Evolutionary conservation across 2,329 filamentous ascomycete genomes (phyloP).

Genomic region (Exophiala alcalophila): DNA sequence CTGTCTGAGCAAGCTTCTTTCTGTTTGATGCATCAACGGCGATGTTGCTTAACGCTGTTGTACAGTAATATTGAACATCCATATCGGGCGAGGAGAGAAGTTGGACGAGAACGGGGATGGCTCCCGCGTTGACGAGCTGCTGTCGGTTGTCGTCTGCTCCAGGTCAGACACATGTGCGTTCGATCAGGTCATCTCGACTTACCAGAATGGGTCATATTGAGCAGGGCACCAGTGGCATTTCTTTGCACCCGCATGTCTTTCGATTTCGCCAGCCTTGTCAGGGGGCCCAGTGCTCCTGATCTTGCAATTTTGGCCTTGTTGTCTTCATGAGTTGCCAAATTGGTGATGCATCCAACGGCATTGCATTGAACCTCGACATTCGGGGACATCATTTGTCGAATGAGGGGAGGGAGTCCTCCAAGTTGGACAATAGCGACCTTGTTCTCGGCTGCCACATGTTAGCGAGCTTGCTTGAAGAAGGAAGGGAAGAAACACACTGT

Average conservation of each 20-base stretch:
- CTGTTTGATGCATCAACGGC: conserved; percentile 90
- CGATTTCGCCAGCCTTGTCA: conserved; percentile 91
- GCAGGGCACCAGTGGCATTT: conserved; percentile 89
- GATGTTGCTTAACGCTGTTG: conserved; percentile 96
- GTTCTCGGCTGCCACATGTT: conserved; percentile 75
- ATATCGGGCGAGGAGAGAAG: conserved; percentile 89
- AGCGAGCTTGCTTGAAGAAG: conserved; percentile 37
- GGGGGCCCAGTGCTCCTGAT: conserved; percentile 84
- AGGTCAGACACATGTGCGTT: conserved; percentile 2
- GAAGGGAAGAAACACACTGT: conserved; percentile 62
- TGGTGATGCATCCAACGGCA: conserved; percentile 97
- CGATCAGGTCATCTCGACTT: conserved; percentile 36
- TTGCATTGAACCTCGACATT: conserved; percentile 99
- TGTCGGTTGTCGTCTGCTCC: conserved; percentile 87
- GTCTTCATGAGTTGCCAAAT: conserved; percentile 95
- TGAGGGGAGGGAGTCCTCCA: conserved; percentile 83
- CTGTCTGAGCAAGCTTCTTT: conserved; percentile 84
- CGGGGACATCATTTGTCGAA: conserved; percentile 95
- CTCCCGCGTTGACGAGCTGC: conserved; percentile 93
- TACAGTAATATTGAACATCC: conserved; percentile 99
- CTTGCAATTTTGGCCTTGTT: conserved; percentile 98
- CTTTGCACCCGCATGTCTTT: conserved; percentile 98
- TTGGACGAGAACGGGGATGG: conserved; percentile 96
- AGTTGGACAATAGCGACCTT: conserved; percentile 94
- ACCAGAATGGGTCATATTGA: conserved; percentile 99